phyloP scores from a whole-genome alignment of 768 basidiomycete species.

The Russula lepida region DNA sequence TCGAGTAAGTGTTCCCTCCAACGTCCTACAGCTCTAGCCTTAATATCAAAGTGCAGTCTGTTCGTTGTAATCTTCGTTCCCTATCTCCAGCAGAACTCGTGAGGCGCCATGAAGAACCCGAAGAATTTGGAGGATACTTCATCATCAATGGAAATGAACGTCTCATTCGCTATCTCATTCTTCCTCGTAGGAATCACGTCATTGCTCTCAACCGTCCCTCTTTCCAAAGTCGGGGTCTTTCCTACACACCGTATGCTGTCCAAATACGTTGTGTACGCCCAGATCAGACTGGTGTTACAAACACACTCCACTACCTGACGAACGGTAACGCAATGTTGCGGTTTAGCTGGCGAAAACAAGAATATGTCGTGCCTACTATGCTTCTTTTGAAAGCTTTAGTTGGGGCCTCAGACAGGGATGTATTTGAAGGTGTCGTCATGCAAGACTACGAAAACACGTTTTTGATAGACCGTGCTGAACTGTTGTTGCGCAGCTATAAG shows the following conservation, averaged over 20 bases:
- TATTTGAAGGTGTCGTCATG: slow-evolving; percentile 95
- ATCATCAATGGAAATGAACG: slow-evolving; percentile 98
- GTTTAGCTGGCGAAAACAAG: slow-evolving; percentile 95
- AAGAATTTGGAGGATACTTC: slow-evolving; percentile 99
- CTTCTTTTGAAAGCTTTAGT: slow-evolving; percentile 90
- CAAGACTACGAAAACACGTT: slow-evolving; percentile 96
- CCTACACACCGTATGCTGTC: slow-evolving; percentile 90
- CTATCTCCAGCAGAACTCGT: slow-evolving; percentile 85
- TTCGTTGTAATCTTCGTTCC: slow-evolving; percentile 81
- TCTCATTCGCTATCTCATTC: slow-evolving; percentile 93
- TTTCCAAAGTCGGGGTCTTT: slow-evolving; percentile 87
- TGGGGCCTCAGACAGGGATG: slow-evolving; percentile 87
- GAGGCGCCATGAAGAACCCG: slow-evolving; percentile 86
- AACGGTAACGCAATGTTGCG: slow-evolving; percentile 96
- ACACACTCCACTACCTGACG: slow-evolving; percentile 94
- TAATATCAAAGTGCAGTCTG: slow-evolving; percentile 46
- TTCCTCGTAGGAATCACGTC: slow-evolving; percentile 93
- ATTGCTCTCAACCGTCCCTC: slow-evolving; percentile 87
- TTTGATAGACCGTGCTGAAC: slow-evolving; percentile 92
- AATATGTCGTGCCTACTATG: slow-evolving; percentile 98
- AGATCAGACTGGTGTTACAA: slow-evolving; percentile 90
- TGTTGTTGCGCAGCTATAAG: slow-evolving; percentile 92
- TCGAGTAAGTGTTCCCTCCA: slow-evolving; percentile 52
- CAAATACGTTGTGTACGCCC: slow-evolving; percentile 91
- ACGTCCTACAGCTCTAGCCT: not conserved